Conservation (phyloP, 1,284 basidiomycete genomes). For the Wallemia ichthyophaga region DNA sequence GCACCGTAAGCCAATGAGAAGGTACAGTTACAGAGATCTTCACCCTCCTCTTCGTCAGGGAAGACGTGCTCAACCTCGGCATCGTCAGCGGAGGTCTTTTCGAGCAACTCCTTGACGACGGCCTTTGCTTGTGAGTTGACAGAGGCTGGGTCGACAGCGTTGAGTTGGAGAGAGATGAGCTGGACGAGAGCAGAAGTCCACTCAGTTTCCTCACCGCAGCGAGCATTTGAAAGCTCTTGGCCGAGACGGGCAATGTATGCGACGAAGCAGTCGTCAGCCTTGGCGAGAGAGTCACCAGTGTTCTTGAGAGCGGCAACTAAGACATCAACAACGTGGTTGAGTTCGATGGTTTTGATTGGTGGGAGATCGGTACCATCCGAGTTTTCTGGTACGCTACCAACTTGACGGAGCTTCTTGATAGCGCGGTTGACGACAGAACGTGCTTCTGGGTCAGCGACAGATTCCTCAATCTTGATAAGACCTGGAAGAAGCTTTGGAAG, state of each 20-base stretch:
- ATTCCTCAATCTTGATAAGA: constrained; percentile 68
- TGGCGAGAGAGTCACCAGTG: constrained; percentile 26
- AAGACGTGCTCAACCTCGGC: constrained; percentile 33
- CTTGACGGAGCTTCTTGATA: constrained; percentile 71
- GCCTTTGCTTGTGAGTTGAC: constrained; percentile 14
- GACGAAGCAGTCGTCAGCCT: constrained; percentile 27
- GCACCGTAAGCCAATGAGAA: constrained; percentile 95
- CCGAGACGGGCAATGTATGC: constrained; percentile 51
- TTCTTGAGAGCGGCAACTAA: constrained; percentile 59
- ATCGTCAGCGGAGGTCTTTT: constrained; percentile 55
- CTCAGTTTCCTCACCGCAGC: constrained; percentile 66
- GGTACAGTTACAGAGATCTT: constrained; percentile 91
- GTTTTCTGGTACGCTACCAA: constrained; percentile 50
- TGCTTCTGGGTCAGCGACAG: constrained; percentile 83
- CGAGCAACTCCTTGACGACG: constrained; percentile 51
- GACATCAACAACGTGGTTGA: constrained; percentile 29
- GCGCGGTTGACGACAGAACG: constrained; percentile 63
- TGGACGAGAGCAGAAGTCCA: constrained; percentile 51
- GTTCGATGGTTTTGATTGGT: constrained; percentile 42
- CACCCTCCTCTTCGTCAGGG: constrained; percentile 85
- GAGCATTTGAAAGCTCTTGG: constrained; percentile 54
- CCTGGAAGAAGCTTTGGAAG: constrained; percentile 78
- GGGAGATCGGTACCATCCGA: constrained; percentile 70
- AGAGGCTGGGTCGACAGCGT: constrained; percentile 32
- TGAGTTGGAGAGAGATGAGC: constrained; percentile 36